Evolutionary conservation across 768 basidiomycete species (phyloP).

Genomic region (Grammothele lineata): DNA sequence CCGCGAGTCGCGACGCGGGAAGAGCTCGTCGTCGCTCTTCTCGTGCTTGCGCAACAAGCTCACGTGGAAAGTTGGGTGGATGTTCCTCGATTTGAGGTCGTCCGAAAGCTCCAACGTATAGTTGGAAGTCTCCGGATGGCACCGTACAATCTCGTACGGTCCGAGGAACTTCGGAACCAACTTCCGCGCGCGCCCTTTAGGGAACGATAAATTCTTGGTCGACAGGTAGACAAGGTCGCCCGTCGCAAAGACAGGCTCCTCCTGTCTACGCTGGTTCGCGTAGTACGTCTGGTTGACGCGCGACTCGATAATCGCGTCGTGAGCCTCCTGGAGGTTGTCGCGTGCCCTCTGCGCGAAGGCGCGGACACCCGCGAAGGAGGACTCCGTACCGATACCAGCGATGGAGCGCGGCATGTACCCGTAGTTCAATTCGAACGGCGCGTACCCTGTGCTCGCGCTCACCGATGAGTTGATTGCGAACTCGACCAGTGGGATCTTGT

Average conservation of each 20-base stretch:
- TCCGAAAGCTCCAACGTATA: conserved; percentile 30
- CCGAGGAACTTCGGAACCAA: conserved; percentile 35
- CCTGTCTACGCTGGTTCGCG: conserved; percentile 23
- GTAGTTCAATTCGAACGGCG: conserved; percentile 28
- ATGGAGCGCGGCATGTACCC: conserved; percentile 15
- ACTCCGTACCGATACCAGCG: background rate
- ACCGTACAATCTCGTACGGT: conserved; percentile 28
- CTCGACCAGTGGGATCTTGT: conserved; percentile 29
- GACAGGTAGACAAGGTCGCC: conserved; percentile 34
- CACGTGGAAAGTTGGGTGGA: conserved; percentile 35
- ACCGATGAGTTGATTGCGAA: conserved; percentile 35
- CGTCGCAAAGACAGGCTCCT: conserved; percentile 13
- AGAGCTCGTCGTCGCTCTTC: conserved; percentile 29
- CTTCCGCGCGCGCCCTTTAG: conserved; percentile 30
- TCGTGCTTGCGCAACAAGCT: conserved; percentile 26
- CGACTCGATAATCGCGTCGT: conserved; percentile 34
- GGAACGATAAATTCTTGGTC: conserved; percentile 32
- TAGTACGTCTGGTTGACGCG: conserved; percentile 26
- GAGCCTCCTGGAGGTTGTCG: conserved; percentile 25
- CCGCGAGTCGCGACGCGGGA: conserved; percentile 26
- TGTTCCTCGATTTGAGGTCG: conserved; percentile 21
- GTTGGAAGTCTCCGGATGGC: conserved; percentile 17
- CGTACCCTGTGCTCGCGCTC: conserved; percentile 30
- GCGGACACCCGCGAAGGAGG: conserved; percentile 17
- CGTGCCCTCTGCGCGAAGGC: conserved; percentile 23